Conservation (phyloP, 164 flowering plant species). For the Vitis vinifera region ASM3070453v1 NC_081806.1:158001-158500, state of each 20-base stretch:
- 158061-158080: slow-evolving; percentile 28
- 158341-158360: too few relatives aligned
- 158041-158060: slow-evolving; percentile 11
- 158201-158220: background rate
- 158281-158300: background rate
- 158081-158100: slow-evolving; percentile 12
- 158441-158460: too few relatives aligned
- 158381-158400: too few relatives aligned
- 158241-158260: background rate
- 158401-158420: too few relatives aligned
- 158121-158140: background rate
- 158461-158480: too few relatives aligned
- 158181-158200: background rate
- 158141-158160: background rate
- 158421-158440: too few relatives aligned
- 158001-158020: slow-evolving; percentile 21
- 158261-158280: background rate
- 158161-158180: background rate
- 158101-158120: background rate
- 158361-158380: too few relatives aligned
- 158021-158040: slow-evolving; percentile 18
- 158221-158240: background rate
- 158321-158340: too few relatives aligned
- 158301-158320: too few relatives aligned
- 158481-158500: too few relatives aligned